A percentile compares a stretch with the other conserved stretches of the same genome.
These are phyloP conservation scores for barley (Hordeum vulgare) DNA, from an alignment of 176 grass and related monocot genomes.

Conservation along the genomic window DNA sequence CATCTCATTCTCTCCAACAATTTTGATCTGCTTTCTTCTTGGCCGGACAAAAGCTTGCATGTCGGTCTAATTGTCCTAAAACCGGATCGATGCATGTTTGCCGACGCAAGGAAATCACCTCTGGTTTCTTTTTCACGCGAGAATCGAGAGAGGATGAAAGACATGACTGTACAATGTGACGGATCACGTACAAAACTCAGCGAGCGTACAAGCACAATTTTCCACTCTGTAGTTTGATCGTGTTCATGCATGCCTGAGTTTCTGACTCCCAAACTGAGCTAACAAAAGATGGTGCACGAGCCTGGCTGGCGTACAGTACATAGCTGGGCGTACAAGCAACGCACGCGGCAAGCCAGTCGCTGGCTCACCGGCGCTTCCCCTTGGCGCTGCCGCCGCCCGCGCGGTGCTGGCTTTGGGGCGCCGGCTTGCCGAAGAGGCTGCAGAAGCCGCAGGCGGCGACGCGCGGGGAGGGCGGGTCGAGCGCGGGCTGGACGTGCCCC, in stretches of 20 bases:
- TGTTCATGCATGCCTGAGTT: background rate
- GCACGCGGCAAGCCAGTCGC: background rate
- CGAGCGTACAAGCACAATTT: background rate
- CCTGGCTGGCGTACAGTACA: background rate
- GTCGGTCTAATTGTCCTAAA: background rate
- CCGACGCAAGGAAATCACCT: background rate
- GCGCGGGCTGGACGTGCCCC: constrained; percentile 39
- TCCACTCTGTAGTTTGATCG: background rate
- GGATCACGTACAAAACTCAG: background rate
- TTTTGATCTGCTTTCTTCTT: background rate
- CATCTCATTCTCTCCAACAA: background rate
- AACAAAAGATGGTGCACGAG: background rate
- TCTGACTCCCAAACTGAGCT: background rate
- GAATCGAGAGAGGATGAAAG: background rate
- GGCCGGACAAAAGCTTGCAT: background rate
- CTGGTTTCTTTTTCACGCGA: too few relatives aligned
- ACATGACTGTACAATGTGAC: background rate
- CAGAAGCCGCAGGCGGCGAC: constrained; percentile 74
- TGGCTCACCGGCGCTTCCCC: constrained; percentile 18
- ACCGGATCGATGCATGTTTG: background rate
- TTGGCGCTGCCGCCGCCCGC: background rate
- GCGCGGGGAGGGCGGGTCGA: constrained; percentile 80
- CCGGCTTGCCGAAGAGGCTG: constrained; percentile 55
- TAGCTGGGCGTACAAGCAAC: background rate
- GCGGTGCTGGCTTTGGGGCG: background rate